These are phyloP conservation scores for Aegilops bicornis DNA, from an alignment of 176 grass and related monocot genomes.

Conservation along the genomic window DNA sequence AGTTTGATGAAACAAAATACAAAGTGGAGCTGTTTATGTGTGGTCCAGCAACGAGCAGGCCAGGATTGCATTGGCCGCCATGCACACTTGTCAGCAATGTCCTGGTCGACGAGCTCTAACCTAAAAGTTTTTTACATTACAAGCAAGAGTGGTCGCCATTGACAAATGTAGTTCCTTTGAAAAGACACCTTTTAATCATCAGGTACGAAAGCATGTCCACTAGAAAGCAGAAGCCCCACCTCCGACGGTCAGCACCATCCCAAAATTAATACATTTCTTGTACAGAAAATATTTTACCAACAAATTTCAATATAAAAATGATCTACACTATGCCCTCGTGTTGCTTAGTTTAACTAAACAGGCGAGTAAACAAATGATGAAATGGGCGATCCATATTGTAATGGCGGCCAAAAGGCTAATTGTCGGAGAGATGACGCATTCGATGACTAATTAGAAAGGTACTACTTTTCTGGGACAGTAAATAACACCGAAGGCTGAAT, in stretches of 20 bases:
- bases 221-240: constrained; percentile 31
- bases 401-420: constrained; percentile 30
- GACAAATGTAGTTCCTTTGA: constrained; percentile 6
- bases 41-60: constrained; percentile 6
- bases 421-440: constrained; percentile 20
- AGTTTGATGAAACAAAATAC: constrained; percentile 38
- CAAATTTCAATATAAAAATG: not conserved
- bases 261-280: not conserved
- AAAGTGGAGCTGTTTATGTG: constrained; percentile 33
- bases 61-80: not conserved
- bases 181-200: constrained; percentile 23
- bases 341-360: constrained; percentile 32
- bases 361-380: constrained; percentile 3
- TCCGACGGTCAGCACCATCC: constrained; percentile 46
- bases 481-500: not conserved
- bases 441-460: constrained; percentile 10
- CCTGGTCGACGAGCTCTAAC: constrained; percentile 13
- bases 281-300: not conserved
- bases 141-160: constrained; percentile 4
- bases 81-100: constrained; percentile 34
- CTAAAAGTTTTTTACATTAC: constrained; percentile 18
- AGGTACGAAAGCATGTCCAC: constrained; percentile 23
- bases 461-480: not conserved
- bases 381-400: constrained; percentile 11
- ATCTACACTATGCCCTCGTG: not conserved